phyloP scores from a whole-genome alignment of 163 green algal genomes.

The Prototheca cutis region DNA sequence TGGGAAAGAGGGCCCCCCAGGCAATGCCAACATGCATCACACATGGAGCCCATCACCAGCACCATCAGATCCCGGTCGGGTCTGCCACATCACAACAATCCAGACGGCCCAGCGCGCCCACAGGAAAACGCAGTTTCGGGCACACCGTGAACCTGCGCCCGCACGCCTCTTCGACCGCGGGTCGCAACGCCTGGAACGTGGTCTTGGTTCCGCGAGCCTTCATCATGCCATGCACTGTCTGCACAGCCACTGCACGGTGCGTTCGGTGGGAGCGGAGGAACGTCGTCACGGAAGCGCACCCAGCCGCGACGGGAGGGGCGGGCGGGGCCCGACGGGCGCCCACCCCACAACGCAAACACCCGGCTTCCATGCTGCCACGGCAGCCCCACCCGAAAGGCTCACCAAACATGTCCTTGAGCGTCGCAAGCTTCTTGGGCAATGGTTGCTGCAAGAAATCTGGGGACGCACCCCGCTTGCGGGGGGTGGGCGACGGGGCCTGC shows the following conservation, averaged over 20 bases:
- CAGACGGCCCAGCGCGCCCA: too few relatives aligned
- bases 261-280: too few relatives aligned
- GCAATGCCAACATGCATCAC: too few relatives aligned
- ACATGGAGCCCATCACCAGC: too few relatives aligned
- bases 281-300: too few relatives aligned
- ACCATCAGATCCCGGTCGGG: neutral
- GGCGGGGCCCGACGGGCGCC: too few relatives aligned
- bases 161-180: constrained; percentile 28
- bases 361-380: too few relatives aligned
- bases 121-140: too few relatives aligned
- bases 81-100: neutral
- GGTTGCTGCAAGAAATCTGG: constrained; percentile 1
- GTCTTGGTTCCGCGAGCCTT: constrained; percentile 14
- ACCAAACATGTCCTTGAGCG: constrained; percentile 30
- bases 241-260: constrained; percentile 17
- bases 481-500: neutral
- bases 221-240: constrained; percentile 23
- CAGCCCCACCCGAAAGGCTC: neutral
- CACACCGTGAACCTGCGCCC: constrained; percentile 24
- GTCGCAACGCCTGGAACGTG: constrained; percentile 18
- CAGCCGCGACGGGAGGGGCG: too few relatives aligned
- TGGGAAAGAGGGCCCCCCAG: too few relatives aligned
- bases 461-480: neutral
- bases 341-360: neutral
- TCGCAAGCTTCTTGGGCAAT: constrained; percentile 14